A percentile compares a stretch with the other conserved stretches of the same genome.
These are phyloP conservation scores for Cytidiella melzeri DNA, from an alignment of 768 basidiomycete species.

Conservation along the genomic window DNA sequence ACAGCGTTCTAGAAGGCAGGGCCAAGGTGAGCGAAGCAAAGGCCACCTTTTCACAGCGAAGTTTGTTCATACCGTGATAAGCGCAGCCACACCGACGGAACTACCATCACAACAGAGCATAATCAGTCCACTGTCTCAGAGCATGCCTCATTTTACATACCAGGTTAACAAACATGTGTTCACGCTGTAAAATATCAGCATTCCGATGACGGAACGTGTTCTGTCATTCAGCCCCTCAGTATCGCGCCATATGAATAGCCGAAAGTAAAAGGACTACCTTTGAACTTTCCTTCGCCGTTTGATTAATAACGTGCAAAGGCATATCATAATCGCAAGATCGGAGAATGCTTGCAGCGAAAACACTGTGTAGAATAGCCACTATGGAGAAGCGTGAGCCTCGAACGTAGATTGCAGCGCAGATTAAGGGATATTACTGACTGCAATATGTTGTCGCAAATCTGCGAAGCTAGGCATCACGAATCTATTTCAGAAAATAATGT, in stretches of 20 bases:
- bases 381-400: too few species aligned
- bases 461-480: neutral
- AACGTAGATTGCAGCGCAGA: too few species aligned
- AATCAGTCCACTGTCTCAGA: too few species aligned
- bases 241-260: too few species aligned
- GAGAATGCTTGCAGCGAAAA: conserved; percentile 1
- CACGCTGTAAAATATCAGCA: neutral
- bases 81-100: neutral
- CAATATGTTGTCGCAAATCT: neutral
- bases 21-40: too few species aligned
- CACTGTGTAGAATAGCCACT: conserved; percentile 3
- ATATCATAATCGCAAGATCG: neutral
- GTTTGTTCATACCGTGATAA: neutral
- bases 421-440: neutral
- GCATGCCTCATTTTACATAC: too few species aligned
- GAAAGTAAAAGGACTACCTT: neutral
- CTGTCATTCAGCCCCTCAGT: too few species aligned
- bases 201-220: neutral
- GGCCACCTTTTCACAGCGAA: too few species aligned
- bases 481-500: too few species aligned
- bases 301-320: neutral
- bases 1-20: neutral
- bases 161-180: conserved; percentile 1
- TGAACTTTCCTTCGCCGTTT: neutral
- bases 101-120: too few species aligned